Conservation (phyloP, 2,329 filamentous ascomycete species). For the Botryosphaeria agaves region DNA sequence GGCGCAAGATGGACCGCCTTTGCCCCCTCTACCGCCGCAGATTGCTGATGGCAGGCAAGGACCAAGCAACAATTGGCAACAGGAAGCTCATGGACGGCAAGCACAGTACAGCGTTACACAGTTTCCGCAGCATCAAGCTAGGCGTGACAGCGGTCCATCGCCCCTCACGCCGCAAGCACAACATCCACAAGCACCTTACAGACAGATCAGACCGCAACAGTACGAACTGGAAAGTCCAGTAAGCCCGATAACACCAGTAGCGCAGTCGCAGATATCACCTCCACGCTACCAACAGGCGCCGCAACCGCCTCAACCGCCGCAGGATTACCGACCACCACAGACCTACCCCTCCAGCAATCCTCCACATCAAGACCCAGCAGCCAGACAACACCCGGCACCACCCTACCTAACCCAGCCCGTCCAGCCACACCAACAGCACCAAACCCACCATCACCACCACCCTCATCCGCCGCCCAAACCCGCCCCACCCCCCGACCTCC, state of each 20-base stretch:
- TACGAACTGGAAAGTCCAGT: too few species aligned
- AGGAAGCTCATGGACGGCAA: conserved; percentile 5
- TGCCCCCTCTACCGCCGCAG: too few species aligned
- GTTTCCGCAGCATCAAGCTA: conserved; percentile 3
- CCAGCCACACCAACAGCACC: conserved; percentile 4
- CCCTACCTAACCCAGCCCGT: conserved; percentile 8
- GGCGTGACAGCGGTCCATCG: conserved; percentile 4
- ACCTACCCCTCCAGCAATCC: conserved; percentile 5
- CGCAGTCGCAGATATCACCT: conserved; percentile 3
- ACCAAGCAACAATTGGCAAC: not conserved
- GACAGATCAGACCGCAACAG: too few species aligned
- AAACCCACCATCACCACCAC: conserved; percentile 4
- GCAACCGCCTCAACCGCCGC: conserved; percentile 4
- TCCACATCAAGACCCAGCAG: conserved; percentile 9
- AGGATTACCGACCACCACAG: conserved; percentile 6
- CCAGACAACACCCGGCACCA: conserved; percentile 3
- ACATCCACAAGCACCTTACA: too few species aligned
- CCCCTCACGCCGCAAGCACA: too few species aligned
- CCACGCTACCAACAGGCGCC: conserved; percentile 6
- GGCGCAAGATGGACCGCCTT: conserved; percentile 13
- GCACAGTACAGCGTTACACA: too few species aligned
- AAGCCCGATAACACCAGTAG: too few species aligned
- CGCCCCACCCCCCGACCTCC: conserved; percentile 33
- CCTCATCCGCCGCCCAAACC: conserved; percentile 14
- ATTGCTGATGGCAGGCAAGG: too few species aligned